Conservation (phyloP, 768 basidiomycete genomes). For the Pleurotus cornucopiae region DNA sequence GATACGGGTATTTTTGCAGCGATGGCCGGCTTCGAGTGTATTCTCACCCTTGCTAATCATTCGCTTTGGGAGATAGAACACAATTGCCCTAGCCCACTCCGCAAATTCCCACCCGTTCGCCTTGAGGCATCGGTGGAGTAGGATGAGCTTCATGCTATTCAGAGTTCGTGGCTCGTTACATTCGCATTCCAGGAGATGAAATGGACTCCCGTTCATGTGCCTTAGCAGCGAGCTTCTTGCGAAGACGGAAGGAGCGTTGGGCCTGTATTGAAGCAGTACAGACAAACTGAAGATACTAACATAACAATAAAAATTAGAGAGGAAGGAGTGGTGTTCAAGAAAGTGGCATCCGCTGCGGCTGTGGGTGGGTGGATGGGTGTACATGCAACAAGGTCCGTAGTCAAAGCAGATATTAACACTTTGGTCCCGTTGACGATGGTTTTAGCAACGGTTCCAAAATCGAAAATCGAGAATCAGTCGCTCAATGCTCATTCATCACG, state of each 20-base stretch:
- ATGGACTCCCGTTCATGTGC: neutral
- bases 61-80: neutral
- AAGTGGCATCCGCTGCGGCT: neutral
- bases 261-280: neutral
- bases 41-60: neutral
- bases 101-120: no score
- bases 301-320: neutral
- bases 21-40: neutral
- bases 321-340: neutral
- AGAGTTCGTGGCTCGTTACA: no score
- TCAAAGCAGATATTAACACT: neutral
- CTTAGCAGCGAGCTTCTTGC: neutral
- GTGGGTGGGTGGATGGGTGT: neutral
- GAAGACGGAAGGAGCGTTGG: neutral
- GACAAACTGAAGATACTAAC: neutral
- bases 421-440: neutral
- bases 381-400: neutral
- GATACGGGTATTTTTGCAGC: neutral
- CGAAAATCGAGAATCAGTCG: no score
- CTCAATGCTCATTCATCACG: neutral
- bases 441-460: neutral
- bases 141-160: no score
- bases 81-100: neutral
- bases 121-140: no score
- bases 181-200: no score